Conservation (phyloP, 163 green algal genomes). For the Chlorella variabilis region DNA sequence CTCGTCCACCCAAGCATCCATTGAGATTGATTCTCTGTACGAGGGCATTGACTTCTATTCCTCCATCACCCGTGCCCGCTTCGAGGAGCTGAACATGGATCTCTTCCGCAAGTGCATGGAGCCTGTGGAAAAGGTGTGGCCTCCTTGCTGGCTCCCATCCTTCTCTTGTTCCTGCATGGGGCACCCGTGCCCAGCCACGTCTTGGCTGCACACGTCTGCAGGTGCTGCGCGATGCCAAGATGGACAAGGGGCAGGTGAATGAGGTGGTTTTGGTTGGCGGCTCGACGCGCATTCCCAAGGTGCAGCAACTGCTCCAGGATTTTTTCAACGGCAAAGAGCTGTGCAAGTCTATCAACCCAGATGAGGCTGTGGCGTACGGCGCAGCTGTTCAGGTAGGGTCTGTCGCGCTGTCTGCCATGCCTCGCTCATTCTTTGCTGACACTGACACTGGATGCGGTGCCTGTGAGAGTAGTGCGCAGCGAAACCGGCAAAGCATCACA, state of each 20-base stretch:
- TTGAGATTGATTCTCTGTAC: conserved; percentile 98
- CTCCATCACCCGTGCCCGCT: conserved; percentile 69
- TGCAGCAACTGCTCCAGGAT: conserved; percentile 91
- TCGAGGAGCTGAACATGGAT: conserved; percentile 97
- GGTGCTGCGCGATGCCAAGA: conserved; percentile 91
- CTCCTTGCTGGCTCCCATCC: background rate
- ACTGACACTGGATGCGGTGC: background rate
- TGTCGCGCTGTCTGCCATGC: background rate
- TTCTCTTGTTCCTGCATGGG: too few relatives aligned
- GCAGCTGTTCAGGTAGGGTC: conserved; percentile 84
- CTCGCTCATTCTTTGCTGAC: background rate
- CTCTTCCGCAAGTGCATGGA: conserved; percentile 99
- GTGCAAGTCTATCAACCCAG: conserved; percentile 99
- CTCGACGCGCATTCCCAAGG: conserved; percentile 94
- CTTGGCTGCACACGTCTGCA: background rate
- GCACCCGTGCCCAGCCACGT: conserved; percentile 39
- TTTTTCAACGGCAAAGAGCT: conserved; percentile 99
- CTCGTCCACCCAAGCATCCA: conserved; percentile 90
- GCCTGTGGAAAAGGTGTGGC: conserved; percentile 76
- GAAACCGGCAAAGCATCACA: background rate
- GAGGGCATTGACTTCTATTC: conserved; percentile 91
- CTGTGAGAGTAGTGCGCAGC: background rate
- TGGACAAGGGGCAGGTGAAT: conserved; percentile 85
- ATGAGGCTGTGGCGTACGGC: conserved; percentile 98
- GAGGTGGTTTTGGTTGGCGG: conserved; percentile 94